Evolutionary conservation across 345 rosid species (phyloP).

Genomic region (Clausena lansium): DNA sequence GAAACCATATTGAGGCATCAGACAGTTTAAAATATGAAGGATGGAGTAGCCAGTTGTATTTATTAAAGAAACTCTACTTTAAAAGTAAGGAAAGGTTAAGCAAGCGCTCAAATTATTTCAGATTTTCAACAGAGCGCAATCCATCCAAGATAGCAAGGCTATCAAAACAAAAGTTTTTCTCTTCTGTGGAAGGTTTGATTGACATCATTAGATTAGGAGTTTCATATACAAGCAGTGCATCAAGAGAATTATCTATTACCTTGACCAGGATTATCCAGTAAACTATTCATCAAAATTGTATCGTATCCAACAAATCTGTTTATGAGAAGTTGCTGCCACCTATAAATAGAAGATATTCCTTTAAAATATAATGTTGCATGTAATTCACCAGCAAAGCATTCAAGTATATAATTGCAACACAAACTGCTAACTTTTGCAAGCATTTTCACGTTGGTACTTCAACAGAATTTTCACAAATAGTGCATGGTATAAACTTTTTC

Average conservation of each 20-base stretch:
- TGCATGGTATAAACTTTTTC: neutral
- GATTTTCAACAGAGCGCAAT: neutral
- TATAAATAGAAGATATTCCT: slow-evolving; percentile 31
- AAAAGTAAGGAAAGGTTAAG: neutral
- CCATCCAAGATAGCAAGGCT: neutral
- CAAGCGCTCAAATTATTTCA: neutral
- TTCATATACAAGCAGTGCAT: slow-evolving; percentile 3
- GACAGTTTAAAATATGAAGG: neutral
- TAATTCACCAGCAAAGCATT: neutral
- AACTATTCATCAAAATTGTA: slow-evolving; percentile 96
- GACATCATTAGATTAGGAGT: neutral
- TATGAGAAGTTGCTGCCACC: slow-evolving; percentile 99
- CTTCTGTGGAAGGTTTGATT: neutral
- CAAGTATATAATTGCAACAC: neutral
- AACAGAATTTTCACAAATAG: neutral
- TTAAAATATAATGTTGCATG: neutral
- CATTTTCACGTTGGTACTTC: neutral
- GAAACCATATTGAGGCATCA: neutral
- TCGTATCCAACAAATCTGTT: slow-evolving; percentile 99
- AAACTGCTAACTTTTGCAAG: neutral
- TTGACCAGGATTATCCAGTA: slow-evolving; percentile 83
- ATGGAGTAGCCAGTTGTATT: neutral
- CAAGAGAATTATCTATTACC: slow-evolving; percentile 43
- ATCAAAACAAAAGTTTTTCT: neutral
- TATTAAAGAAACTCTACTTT: neutral